Evolutionary conservation across 192 early-diverging fungal species (phyloP).

Genomic region (Linderina pennispora): DNA sequence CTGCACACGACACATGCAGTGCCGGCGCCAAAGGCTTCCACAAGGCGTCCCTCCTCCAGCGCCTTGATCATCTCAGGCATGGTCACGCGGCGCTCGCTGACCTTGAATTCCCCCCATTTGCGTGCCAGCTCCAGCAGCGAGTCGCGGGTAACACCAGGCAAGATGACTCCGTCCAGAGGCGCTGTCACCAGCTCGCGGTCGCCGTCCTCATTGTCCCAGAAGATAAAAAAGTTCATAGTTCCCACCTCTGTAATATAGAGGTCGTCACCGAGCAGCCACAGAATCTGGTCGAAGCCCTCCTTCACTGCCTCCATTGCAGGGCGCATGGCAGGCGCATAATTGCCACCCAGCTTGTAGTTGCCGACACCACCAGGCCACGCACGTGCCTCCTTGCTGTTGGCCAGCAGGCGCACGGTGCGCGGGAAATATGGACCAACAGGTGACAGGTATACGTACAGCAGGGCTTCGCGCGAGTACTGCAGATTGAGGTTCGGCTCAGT

Average conservation of each 20-base stretch:
- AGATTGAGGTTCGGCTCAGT: slow-evolving; percentile 84
- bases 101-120: slow-evolving; percentile 86
- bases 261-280: slow-evolving; percentile 92
- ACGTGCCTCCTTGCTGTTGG: slow-evolving; percentile 77
- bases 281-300: slow-evolving; percentile 86
- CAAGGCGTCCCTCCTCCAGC: slow-evolving; percentile 64
- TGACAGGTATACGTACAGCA: slow-evolving; percentile 86
- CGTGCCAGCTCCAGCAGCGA: slow-evolving; percentile 78
- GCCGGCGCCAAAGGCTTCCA: slow-evolving; percentile 96
- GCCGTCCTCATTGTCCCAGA: slow-evolving; percentile 78
- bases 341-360: slow-evolving; percentile 84
- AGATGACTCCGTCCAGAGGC: slow-evolving; percentile 89
- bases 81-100: slow-evolving; percentile 75
- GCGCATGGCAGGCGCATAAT: slow-evolving; percentile 49
- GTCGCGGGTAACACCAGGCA: slow-evolving; percentile 95
- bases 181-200: slow-evolving; percentile 88
- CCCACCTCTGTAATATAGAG: slow-evolving; percentile 93
- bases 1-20: slow-evolving; percentile 95
- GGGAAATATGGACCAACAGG: slow-evolving; percentile 98
- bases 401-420: slow-evolving; percentile 76
- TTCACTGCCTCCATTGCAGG: slow-evolving; percentile 83
- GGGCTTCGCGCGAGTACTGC: slow-evolving; percentile 67
- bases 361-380: slow-evolving; percentile 98
- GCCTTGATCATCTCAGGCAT: slow-evolving; percentile 80
- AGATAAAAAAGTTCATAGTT: slow-evolving; percentile 95